Conservation (phyloP, 2,329 filamentous ascomycete species). For the Nemania abortiva region DNA sequence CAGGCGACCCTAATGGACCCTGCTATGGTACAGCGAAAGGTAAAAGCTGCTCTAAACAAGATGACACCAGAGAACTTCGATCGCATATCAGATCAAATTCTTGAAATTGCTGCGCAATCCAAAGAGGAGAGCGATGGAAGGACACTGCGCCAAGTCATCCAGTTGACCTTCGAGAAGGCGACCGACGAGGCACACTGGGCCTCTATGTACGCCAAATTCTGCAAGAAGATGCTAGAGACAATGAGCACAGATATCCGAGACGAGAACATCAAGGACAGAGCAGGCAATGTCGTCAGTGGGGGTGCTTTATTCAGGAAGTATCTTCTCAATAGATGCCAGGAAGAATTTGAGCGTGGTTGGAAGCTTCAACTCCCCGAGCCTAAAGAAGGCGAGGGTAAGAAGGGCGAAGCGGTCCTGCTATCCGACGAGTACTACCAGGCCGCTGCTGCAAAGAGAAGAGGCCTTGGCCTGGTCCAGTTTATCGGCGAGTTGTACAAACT, state of each 20-base stretch:
- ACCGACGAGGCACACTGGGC: conserved; percentile 99
- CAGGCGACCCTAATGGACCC: conserved; percentile 77
- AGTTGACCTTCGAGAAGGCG: conserved; percentile 98
- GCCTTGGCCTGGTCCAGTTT: conserved; percentile 97
- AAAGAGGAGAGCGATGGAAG: conserved; percentile 95
- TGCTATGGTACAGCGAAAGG: conserved; percentile 96
- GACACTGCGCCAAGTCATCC: conserved; percentile 96
- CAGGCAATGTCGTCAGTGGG: conserved; percentile 87
- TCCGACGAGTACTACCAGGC: conserved; percentile 97
- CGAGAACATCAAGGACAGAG: conserved; percentile 92
- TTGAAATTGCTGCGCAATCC: conserved; percentile 91
- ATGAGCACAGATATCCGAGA: conserved; percentile 97
- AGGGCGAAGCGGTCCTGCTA: conserved; percentile 81
- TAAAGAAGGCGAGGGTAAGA: conserved; percentile 72
- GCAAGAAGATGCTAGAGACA: conserved; percentile 93
- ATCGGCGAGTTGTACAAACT: conserved; percentile 99
- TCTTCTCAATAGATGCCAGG: conserved; percentile 96
- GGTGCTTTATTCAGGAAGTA: conserved; percentile 98
- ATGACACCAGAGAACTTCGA: conserved; percentile 98
- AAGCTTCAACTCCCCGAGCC: conserved; percentile 80
- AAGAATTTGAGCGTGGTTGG: conserved; percentile 99
- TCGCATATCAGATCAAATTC: conserved; percentile 86
- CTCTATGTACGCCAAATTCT: conserved; percentile 98
- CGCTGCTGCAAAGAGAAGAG: conserved; percentile 93
- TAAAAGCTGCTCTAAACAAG: conserved; percentile 98